A percentile compares a stretch with the other conserved stretches of the same genome.
These are phyloP conservation scores for Zasmidium cellare DNA, from an alignment of 2,329 filamentous ascomycete species.

Conservation along the genomic window DNA sequence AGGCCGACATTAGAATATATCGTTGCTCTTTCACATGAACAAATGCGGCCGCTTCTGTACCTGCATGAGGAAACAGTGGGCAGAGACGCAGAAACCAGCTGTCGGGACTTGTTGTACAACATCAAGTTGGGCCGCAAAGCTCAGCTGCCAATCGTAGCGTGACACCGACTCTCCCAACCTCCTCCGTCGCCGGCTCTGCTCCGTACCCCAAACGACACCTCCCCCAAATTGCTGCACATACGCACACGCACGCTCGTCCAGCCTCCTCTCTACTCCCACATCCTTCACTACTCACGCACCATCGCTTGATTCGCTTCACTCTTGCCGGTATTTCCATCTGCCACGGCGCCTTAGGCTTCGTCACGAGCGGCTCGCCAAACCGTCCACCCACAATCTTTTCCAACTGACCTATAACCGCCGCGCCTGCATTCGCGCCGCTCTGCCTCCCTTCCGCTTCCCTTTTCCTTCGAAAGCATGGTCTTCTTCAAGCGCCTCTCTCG, in stretches of 20 bases:
- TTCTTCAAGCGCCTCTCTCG: constrained; percentile 52
- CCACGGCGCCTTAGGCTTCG: neutral
- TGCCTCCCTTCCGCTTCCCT: constrained; percentile 1
- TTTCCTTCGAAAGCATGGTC: constrained; percentile 31
- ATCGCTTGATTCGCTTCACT: neutral
- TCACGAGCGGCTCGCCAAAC: neutral
- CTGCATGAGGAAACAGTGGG: neutral
- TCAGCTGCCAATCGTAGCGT: neutral
- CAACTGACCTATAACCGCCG: neutral
- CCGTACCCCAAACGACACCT: neutral
- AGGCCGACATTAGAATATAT: neutral
- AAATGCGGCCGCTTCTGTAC: neutral
- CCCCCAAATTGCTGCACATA: too few relatives aligned
- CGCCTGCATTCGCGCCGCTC: neutral
- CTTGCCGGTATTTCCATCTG: neutral
- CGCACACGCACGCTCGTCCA: neutral
- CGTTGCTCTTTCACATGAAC: neutral
- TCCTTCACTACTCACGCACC: neutral
- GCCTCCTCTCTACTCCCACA: neutral
- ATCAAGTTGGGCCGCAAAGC: neutral
- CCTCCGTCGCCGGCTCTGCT: neutral
- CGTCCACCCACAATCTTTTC: neutral
- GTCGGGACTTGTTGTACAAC: too few relatives aligned
- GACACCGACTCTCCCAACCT: neutral
- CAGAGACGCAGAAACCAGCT: neutral